phyloP scores from a whole-genome alignment of 345 rosid species.

The Populus ilicifolia region DNA sequence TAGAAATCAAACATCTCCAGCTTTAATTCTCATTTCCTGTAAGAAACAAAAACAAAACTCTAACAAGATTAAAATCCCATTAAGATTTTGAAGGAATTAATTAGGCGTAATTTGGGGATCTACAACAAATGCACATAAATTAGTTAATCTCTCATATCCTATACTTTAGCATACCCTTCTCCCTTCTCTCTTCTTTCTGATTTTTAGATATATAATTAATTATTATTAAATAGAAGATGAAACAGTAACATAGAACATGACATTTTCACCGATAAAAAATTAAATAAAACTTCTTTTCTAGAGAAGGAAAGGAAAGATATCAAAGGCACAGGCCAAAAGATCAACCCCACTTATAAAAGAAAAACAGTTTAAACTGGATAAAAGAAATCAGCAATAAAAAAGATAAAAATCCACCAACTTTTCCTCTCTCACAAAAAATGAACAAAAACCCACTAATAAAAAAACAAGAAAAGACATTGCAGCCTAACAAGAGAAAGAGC shows the following conservation, averaged over 20 bases:
- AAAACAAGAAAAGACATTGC: constrained; percentile 9
- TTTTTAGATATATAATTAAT: not conserved
- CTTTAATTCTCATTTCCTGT: constrained; percentile 24
- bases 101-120: constrained; percentile 28
- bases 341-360: constrained; percentile 2
- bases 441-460: not conserved
- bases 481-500: not conserved
- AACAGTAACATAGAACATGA: constrained; percentile 22
- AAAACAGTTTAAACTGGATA: constrained; percentile 2
- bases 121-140: constrained; percentile 9
- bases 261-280: constrained; percentile 15
- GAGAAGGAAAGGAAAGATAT: not conserved
- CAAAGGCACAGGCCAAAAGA: constrained; percentile 1
- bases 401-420: constrained; percentile 9
- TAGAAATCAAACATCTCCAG: constrained; percentile 8
- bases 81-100: not conserved
- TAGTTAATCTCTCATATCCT: not conserved
- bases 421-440: not conserved
- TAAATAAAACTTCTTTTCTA: not conserved
- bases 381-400: constrained; percentile 2
- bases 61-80: constrained; percentile 10
- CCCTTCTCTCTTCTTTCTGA: not conserved
- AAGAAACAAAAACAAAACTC: constrained; percentile 1
- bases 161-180: not conserved
- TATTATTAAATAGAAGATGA: constrained; percentile 5